phyloP scores from a whole-genome alignment of 1,139 yeast genomes.

The Kodamaea plutei region DNA sequence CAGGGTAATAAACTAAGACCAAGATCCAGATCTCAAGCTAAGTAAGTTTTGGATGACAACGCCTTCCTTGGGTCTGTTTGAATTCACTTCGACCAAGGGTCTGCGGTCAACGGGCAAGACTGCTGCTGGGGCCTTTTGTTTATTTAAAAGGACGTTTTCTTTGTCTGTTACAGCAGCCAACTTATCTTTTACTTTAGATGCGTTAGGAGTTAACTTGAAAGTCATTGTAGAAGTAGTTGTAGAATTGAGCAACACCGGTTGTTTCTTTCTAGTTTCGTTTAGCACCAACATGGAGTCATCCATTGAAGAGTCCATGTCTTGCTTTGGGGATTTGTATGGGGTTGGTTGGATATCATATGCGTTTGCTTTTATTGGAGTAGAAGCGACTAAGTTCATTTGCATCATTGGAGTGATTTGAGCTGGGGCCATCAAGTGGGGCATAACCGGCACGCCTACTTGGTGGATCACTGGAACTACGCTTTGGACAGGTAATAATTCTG shows the following conservation, averaged over 20 bases:
- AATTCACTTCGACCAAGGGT: conserved; percentile 27
- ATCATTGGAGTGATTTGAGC: conserved; percentile 8
- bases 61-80: conserved; percentile 19
- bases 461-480: conserved; percentile 18
- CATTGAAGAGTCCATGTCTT: conserved; percentile 20
- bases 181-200: conserved; percentile 12
- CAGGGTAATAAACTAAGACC: too few species aligned
- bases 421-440: conserved; percentile 4
- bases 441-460: conserved; percentile 3
- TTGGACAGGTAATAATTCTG: conserved; percentile 39
- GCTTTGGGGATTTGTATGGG: conserved; percentile 16
- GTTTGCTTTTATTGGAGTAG: conserved; percentile 28
- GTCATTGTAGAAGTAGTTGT: conserved; percentile 34
- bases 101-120: conserved; percentile 17
- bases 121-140: conserved; percentile 16
- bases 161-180: conserved; percentile 12
- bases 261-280: conserved; percentile 38
- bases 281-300: conserved; percentile 26
- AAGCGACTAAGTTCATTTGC: conserved; percentile 12
- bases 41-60: conserved; percentile 40
- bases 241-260: conserved; percentile 33
- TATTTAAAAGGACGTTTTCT: conserved; percentile 4
- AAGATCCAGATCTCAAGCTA: conserved; percentile 39
- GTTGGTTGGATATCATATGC: conserved; percentile 20
- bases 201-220: conserved; percentile 35